Conservation (phyloP, 192 early-diverging fungal genomes). For the Coemansia sp. region DNA sequence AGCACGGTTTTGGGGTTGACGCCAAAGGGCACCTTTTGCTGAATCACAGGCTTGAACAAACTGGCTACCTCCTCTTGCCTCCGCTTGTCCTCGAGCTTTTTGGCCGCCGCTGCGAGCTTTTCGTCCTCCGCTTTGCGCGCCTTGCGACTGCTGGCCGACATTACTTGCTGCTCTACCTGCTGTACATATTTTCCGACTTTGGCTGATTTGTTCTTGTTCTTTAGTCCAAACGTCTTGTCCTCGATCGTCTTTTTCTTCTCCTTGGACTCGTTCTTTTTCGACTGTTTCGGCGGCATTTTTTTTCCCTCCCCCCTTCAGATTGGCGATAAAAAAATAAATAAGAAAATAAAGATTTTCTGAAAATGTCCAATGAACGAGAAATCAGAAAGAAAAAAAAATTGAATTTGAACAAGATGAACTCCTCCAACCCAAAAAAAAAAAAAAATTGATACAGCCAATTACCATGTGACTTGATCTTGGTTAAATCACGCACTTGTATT, state of each 20-base stretch:
- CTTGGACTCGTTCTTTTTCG: slow-evolving; percentile 63
- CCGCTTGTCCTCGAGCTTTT: slow-evolving; percentile 82
- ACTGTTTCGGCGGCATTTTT: slow-evolving; percentile 81
- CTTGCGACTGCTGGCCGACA: slow-evolving; percentile 61
- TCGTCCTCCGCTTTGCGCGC: slow-evolving; percentile 57
- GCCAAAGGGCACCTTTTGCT: slow-evolving; percentile 98
- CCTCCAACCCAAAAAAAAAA: not conserved
- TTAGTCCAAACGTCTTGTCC: slow-evolving; percentile 98
- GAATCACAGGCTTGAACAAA: slow-evolving; percentile 89
- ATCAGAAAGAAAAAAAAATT: not conserved
- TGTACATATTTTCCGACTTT: slow-evolving; percentile 93
- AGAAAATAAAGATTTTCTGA: not conserved
- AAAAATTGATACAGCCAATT: not conserved
- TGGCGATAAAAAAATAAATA: slow-evolving; percentile 12
- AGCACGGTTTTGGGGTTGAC: slow-evolving; percentile 95
- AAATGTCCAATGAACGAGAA: too few species aligned
- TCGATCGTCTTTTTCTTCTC: slow-evolving; percentile 84
- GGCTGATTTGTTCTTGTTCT: slow-evolving; percentile 97
- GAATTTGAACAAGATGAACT: not conserved
- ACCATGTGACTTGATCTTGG: slow-evolving; percentile 4
- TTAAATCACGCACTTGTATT: not conserved
- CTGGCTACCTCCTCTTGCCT: slow-evolving; percentile 90
- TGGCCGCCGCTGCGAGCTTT: slow-evolving; percentile 62
- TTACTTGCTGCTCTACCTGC: slow-evolving; percentile 86
- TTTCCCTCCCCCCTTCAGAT: too few species aligned